Conservation (phyloP, 176 grass and related monocot genomes). For the Raddia guianensis region DNA sequence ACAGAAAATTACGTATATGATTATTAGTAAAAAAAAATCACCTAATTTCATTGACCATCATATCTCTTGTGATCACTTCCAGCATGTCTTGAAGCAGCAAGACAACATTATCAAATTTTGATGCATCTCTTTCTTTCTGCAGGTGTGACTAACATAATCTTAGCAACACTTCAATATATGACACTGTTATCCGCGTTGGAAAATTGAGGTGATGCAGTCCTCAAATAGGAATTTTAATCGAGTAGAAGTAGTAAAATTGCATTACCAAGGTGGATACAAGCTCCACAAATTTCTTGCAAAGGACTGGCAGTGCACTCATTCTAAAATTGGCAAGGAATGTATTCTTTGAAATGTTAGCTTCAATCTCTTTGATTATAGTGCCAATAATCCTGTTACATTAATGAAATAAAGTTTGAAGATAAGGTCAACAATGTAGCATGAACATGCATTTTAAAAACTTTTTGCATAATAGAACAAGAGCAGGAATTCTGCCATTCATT, state of each 20-base stretch:
- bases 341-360: slow-evolving; percentile 82
- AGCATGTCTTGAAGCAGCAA: slow-evolving; percentile 97
- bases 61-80: slow-evolving; percentile 91
- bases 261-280: slow-evolving; percentile 91
- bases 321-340: slow-evolving; percentile 96
- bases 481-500: too few relatives aligned
- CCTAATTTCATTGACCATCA: slow-evolving; percentile 98
- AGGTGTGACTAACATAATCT: slow-evolving; percentile 37
- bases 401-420: slow-evolving; percentile 36
- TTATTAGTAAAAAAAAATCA: slow-evolving; percentile 31
- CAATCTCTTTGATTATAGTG: slow-evolving; percentile 94
- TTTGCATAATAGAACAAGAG: neutral
- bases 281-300: slow-evolving; percentile 92
- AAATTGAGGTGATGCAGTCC: slow-evolving; percentile 20
- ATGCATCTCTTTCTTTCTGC: slow-evolving; percentile 86
- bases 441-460: slow-evolving; percentile 9
- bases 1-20: slow-evolving; percentile 1
- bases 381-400: slow-evolving; percentile 81
- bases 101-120: slow-evolving; percentile 76
- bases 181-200: slow-evolving; percentile 3
- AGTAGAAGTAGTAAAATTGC: slow-evolving; percentile 33
- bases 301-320: slow-evolving; percentile 76
- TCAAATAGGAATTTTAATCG: slow-evolving; percentile 25
- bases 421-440: slow-evolving; percentile 8
- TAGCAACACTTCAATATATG: slow-evolving; percentile 30